These are phyloP conservation scores for Blastocystis sp. DNA, from an alignment of 352 stramenopile species.

Conservation along the genomic window DNA sequence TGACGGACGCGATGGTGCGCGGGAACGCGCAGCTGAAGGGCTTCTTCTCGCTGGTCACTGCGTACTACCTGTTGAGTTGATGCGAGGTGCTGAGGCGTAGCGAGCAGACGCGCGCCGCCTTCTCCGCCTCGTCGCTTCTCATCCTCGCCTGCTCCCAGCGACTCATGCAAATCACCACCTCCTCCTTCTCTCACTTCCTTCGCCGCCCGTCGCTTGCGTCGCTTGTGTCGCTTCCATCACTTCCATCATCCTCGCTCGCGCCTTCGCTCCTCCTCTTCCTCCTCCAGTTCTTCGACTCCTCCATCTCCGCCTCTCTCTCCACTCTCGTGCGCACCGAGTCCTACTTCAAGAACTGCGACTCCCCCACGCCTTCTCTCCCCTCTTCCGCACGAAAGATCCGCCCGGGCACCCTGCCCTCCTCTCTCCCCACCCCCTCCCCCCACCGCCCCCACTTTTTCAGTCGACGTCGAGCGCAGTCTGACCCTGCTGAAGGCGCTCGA, in stretches of 20 bases:
- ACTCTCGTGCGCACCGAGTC: not conserved
- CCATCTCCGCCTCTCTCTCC: not conserved
- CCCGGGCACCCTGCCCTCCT: not conserved
- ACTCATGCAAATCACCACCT: not conserved
- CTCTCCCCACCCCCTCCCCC: not conserved
- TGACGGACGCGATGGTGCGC: not conserved
- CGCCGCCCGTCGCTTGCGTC: too few relatives aligned
- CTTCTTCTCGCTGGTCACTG: not conserved
- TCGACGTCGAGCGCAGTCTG: not conserved
- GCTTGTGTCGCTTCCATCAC: too few relatives aligned
- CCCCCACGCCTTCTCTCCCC: not conserved
- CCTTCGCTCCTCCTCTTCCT: constrained; percentile 1
- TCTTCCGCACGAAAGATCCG: constrained; percentile 33
- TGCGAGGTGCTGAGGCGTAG: not conserved
- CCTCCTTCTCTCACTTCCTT: not conserved
- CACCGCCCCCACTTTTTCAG: not conserved
- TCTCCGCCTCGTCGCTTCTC: not conserved
- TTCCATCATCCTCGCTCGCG: not conserved
- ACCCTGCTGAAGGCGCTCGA: not conserved
- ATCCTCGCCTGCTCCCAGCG: not conserved
- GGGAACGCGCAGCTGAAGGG: not conserved
- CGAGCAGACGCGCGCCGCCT: not conserved
- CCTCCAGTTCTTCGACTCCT: constrained; percentile 24
- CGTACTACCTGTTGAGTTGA: not conserved
- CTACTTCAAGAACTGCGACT: not conserved